phyloP scores from a whole-genome alignment of 2,329 filamentous ascomycete species.

The Monascus ruber region DNA sequence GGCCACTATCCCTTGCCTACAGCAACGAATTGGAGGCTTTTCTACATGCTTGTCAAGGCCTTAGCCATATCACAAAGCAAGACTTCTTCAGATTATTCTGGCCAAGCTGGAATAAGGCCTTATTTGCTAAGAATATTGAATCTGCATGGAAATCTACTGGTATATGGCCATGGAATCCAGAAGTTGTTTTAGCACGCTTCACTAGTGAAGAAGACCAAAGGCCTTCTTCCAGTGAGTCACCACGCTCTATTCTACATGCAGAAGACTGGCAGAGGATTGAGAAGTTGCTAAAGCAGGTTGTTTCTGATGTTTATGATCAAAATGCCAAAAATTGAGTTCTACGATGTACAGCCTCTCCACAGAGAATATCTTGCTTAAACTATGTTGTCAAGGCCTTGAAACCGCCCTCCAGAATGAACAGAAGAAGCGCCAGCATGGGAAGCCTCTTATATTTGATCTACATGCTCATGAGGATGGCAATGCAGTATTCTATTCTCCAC shows the following conservation, averaged over 20 bases:
- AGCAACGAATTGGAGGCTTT: conserved; percentile 1
- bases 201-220: no score
- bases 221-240: no score
- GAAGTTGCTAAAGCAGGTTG: background rate
- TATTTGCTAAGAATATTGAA: no score
- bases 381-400: conserved; percentile 1
- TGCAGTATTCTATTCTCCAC: conserved; percentile 1
- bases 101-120: no score
- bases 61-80: conserved; percentile 1
- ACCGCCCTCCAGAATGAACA: conserved; percentile 1
- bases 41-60: background rate
- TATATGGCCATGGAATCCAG: no score
- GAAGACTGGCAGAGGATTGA: no score
- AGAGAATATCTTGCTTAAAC: conserved; percentile 1
- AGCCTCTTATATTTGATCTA: background rate
- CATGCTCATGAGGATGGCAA: background rate
- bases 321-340: conserved; percentile 1
- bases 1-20: background rate
- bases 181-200: no score
- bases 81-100: conserved; percentile 3
- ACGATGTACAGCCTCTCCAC: conserved; percentile 1
- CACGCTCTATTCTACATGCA: no score
- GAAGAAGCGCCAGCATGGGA: background rate
- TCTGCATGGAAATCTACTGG: no score
- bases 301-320: conserved; percentile 1